Conservation (phyloP, 192 early-diverging fungal species). For the Coemansia erecta region DNA sequence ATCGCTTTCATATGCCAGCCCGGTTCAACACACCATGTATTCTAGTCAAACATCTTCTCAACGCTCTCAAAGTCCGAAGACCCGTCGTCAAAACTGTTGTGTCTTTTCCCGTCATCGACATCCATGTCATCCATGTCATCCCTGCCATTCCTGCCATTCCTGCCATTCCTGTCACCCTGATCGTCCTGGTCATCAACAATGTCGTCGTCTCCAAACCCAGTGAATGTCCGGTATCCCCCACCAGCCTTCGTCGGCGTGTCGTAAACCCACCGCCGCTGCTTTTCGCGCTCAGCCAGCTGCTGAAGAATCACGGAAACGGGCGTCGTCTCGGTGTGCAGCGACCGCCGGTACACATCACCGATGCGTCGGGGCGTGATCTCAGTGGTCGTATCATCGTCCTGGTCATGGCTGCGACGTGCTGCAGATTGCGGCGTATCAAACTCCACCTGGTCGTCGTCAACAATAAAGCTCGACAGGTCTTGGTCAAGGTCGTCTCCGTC, state of each 20-base stretch:
- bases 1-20: no score
- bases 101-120: slow-evolving; percentile 6
- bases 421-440: slow-evolving; percentile 22
- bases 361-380: slow-evolving; percentile 20
- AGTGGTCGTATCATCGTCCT: background rate
- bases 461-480: slow-evolving; percentile 50
- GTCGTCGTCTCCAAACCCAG: background rate
- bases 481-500: slow-evolving; percentile 40
- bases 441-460: slow-evolving; percentile 43
- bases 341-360: slow-evolving; percentile 42
- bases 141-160: no score
- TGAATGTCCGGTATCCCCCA: background rate
- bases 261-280: slow-evolving; percentile 45
- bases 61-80: slow-evolving; percentile 44
- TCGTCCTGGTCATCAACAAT: background rate
- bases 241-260: slow-evolving; percentile 33
- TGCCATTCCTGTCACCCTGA: background rate
- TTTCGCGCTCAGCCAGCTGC: slow-evolving; percentile 45
- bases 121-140: slow-evolving; percentile 7
- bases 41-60: slow-evolving; percentile 32
- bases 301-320: slow-evolving; percentile 39
- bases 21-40: background rate
- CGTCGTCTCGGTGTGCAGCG: slow-evolving; percentile 26
- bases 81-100: background rate
- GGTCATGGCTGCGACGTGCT: background rate